A percentile compares a stretch with the other conserved stretches of the same genome.
Conservation (phyloP, 1,284 basidiomycete species). For the Cutaneotrichosporon dermatis region DNA sequence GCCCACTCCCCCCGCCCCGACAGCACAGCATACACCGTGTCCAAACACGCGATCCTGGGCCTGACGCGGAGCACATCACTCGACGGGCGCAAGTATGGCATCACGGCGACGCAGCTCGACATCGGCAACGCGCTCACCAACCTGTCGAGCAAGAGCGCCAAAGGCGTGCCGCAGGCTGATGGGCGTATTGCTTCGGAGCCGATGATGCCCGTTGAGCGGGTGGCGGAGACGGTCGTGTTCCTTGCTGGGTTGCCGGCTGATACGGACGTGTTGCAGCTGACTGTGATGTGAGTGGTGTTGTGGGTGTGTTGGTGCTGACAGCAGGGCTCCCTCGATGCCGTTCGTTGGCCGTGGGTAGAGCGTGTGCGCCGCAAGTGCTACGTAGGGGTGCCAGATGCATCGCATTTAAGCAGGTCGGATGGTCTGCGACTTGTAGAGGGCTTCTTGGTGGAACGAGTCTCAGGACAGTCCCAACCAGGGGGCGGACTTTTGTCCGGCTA, state of each 20-base stretch:
- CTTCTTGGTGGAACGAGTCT: too few relatives aligned
- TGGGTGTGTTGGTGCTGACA: constrained; percentile 1
- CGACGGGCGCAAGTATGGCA: constrained; percentile 67
- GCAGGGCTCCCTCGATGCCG: constrained; percentile 21
- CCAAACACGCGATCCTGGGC: constrained; percentile 73
- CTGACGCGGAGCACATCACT: constrained; percentile 69
- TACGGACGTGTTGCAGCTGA: constrained; percentile 59
- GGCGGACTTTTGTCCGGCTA: too few relatives aligned
- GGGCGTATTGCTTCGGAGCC: constrained; percentile 60
- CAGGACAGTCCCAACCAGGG: too few relatives aligned
- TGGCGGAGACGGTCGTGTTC: constrained; percentile 65
- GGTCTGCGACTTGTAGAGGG: too few relatives aligned
- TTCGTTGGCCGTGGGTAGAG: constrained; percentile 19
- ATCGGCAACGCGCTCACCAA: constrained; percentile 69
- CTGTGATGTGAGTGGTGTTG: constrained; percentile 58
- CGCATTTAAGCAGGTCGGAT: too few relatives aligned
- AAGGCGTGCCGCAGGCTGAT: constrained; percentile 64
- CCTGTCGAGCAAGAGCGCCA: constrained; percentile 53
- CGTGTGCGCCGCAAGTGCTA: too few relatives aligned
- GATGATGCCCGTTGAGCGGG: constrained; percentile 54
- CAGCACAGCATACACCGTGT: constrained; percentile 62
- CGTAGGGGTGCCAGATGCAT: too few relatives aligned
- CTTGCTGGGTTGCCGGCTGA: constrained; percentile 63
- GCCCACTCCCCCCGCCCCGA: constrained; percentile 66
- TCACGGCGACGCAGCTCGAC: constrained; percentile 73